A percentile compares a stretch with the other conserved stretches of the same genome.
These are phyloP conservation scores for Colletotrichum eremochloae DNA, from an alignment of 2,329 filamentous ascomycete species.

Conservation along the genomic window DNA sequence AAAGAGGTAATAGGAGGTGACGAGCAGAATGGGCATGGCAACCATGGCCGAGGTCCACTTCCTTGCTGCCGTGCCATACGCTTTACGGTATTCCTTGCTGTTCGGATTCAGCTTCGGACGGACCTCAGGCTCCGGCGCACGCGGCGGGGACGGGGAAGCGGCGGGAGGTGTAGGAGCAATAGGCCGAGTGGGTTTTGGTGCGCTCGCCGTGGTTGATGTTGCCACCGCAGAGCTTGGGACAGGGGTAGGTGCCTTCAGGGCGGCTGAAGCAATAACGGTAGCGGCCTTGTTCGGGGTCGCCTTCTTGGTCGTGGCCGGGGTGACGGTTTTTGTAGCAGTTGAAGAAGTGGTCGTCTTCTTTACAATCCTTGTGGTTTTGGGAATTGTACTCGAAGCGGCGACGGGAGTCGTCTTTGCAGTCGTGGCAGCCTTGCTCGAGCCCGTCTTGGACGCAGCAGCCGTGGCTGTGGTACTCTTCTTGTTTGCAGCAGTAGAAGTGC, in stretches of 20 bases:
- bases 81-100: constrained; percentile 57
- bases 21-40: constrained; percentile 66
- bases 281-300: constrained; percentile 7
- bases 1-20: constrained; percentile 68
- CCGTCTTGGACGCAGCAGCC: constrained; percentile 6
- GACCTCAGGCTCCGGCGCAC: background rate
- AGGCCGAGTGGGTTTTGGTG: constrained; percentile 4
- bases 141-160: background rate
- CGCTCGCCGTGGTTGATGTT: background rate
- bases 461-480: constrained; percentile 9
- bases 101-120: constrained; percentile 47
- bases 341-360: constrained; percentile 30
- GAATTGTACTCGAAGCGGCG: constrained; percentile 7
- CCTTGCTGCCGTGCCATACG: constrained; percentile 59
- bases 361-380: constrained; percentile 6
- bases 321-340: background rate
- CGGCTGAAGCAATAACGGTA: background rate
- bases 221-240: background rate
- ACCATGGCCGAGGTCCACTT: constrained; percentile 64
- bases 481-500: constrained; percentile 26
- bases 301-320: constrained; percentile 15
- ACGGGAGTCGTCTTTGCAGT: background rate
- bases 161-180: constrained; percentile 1
- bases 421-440: constrained; percentile 7
- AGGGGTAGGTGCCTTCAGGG: background rate